Base-by-base conservation (phyloP, 176 grass and related monocot species). In the Areca catechu region DNA sequence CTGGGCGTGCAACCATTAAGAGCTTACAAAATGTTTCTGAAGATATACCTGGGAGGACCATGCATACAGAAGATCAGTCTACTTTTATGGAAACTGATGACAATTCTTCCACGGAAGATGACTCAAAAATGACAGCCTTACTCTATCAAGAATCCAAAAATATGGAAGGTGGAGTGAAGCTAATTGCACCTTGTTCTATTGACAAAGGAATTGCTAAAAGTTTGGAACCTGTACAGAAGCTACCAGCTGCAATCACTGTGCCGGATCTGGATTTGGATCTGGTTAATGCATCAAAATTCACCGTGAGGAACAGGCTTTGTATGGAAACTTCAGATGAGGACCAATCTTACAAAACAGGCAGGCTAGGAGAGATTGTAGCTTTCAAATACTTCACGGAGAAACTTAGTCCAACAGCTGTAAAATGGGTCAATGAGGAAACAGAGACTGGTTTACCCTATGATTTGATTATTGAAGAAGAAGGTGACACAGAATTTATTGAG, bases 381-480 rank as follows among this genome's bases (percentile, higher is more conserved):
- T 67, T 82, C 54, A 88, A 77, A 56, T 77, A 88, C 65, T 87
- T 97, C 56, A 56, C 60, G 27, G 58, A 71, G 20, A 77, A 52
- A 48, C 58, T 85, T 22, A 87, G 93, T 17, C 23, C 75, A 27
- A 48, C 48, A 25, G 88, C 56, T 53, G 87, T 91, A 48, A 88
- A 55, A 51, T 97, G 93, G 86, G 81, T 91, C 47, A 97, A 97
- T 75, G 55, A 76, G 43, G 69, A 70, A 50, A 85, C 50, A 51
- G 92, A 97, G 66, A 82, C 72, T 0, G 92, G 92, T 15, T 77
- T 84, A 16, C 93, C 83, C 51, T 97, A 97, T 21, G 86, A 97
- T 74, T 15, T 97, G 58, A 78, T 85, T 24, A 75, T 97, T 47
- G 77, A 74, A 3, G 61, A 65, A 5, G 23, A 49, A 47, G 71